Percentiles rank a stretch among this genome's conserved stretches.
These are phyloP conservation scores for Cornus florida DNA, from an alignment of 148 eudicot species.

Conservation along the genomic window DNA sequence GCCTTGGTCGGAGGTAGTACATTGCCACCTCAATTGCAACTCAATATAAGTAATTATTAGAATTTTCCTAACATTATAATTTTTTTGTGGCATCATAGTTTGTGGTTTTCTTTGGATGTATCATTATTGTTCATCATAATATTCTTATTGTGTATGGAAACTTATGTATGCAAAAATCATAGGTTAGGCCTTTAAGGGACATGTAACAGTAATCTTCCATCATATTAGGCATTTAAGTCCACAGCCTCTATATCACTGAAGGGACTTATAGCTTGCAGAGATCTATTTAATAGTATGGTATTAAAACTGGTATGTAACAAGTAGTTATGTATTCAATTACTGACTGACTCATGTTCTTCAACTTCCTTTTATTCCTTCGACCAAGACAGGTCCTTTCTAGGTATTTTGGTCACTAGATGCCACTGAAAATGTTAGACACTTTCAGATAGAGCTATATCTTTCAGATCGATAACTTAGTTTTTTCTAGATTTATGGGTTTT, in stretches of 20 bases:
- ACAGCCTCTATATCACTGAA: background rate
- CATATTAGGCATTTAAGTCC: constrained; percentile 5
- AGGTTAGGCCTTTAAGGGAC: background rate
- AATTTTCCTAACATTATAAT: too few species aligned
- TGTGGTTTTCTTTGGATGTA: constrained; percentile 13
- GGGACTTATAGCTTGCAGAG: constrained; percentile 13
- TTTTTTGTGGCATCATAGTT: background rate
- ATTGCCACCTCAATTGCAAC: too few species aligned
- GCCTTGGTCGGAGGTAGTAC: too few species aligned
- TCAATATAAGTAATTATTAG: too few species aligned
- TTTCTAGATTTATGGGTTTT: too few species aligned
- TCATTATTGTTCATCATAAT: constrained; percentile 28
- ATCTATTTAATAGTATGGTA: background rate
- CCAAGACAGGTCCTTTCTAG: background rate
- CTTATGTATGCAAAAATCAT: background rate
- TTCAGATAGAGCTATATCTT: too few species aligned
- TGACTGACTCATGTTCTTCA: background rate
- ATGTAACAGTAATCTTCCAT: background rate
- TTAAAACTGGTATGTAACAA: background rate
- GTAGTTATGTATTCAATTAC: background rate
- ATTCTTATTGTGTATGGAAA: constrained; percentile 8
- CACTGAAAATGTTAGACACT: background rate
- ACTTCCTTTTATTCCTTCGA: background rate
- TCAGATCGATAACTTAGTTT: too few species aligned
- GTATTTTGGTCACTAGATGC: background rate